Percentiles rank a stretch among this genome's conserved stretches.
Conservation (phyloP, 1,139 yeast species). For the Kurtzmaniella quercitrusa region DNA sequence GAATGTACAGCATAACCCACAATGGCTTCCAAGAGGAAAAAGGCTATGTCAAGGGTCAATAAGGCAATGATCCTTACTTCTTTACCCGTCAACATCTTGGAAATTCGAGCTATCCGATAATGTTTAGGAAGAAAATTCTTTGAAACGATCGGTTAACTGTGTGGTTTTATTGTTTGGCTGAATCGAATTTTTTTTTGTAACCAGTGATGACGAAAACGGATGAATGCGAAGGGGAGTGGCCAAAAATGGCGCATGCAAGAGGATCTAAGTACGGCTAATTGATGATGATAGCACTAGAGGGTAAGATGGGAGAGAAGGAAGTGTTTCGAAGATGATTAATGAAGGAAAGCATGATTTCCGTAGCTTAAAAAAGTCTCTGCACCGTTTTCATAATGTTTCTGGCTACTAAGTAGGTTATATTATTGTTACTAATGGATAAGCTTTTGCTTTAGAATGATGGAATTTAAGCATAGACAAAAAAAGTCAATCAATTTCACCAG, state of each 20-base stretch:
- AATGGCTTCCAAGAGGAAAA: constrained; percentile 81
- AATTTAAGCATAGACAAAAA: no score
- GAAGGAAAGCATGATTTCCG: no score
- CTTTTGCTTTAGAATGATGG: no score
- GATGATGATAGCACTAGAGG: no score
- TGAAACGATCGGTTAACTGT: not conserved
- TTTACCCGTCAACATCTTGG: constrained; percentile 40
- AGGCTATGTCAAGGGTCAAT: constrained; percentile 70
- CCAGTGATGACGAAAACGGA: not conserved
- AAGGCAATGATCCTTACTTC: constrained; percentile 73
- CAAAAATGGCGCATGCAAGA: not conserved
- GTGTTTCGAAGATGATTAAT: no score
- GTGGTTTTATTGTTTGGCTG: not conserved
- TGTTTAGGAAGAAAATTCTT: not conserved
- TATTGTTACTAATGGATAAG: no score
- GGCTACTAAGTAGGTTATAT: no score
- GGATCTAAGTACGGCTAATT: not conserved
- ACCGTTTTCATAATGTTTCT: no score
- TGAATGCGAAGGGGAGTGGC: not conserved
- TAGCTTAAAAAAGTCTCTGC: no score
- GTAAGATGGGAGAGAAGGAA: no score
- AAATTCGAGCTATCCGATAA: no score
- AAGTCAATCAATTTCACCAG: no score
- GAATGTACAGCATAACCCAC: constrained; percentile 90
- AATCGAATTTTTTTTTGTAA: not conserved